Conservation (phyloP, 2,329 filamentous ascomycete species). For the Epichloe aotearoae region DNA sequence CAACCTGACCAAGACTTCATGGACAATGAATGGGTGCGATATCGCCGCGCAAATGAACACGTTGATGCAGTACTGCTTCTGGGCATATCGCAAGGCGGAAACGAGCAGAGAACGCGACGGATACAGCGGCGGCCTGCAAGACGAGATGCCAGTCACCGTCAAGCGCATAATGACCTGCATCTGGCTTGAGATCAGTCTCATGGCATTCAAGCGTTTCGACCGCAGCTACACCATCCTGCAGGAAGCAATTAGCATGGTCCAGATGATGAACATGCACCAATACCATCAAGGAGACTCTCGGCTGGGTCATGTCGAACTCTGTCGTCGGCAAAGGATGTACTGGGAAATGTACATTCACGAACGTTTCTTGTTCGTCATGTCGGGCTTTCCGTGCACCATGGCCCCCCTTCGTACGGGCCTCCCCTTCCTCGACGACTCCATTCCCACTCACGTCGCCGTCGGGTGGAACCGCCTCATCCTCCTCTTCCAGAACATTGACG, state of each 20-base stretch:
- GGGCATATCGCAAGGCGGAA: constrained; percentile 14
- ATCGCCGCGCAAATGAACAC: constrained; percentile 18
- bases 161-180: constrained; percentile 34
- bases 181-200: constrained; percentile 37
- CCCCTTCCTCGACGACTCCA: constrained; percentile 19
- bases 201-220: constrained; percentile 32
- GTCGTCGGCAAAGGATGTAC: constrained; percentile 12
- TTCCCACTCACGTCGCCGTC: constrained; percentile 22
- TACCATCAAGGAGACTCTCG: constrained; percentile 17
- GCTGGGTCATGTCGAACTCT: constrained; percentile 7
- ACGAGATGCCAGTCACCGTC: constrained; percentile 25
- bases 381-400: constrained; percentile 29
- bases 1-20: constrained; percentile 20
- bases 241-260: constrained; percentile 30
- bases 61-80: constrained; percentile 11
- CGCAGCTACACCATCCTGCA: constrained; percentile 34
- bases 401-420: constrained; percentile 18
- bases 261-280: constrained; percentile 29
- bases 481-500: constrained; percentile 25
- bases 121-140: constrained; percentile 17
- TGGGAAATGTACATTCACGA: constrained; percentile 15
- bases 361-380: constrained; percentile 38
- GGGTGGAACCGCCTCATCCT: constrained; percentile 25
- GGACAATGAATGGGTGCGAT: constrained; percentile 15
- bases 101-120: constrained; percentile 19